Conservation (phyloP, 495 filamentous ascomycete genomes). For the Trichocladium uniseriatum region DNA sequence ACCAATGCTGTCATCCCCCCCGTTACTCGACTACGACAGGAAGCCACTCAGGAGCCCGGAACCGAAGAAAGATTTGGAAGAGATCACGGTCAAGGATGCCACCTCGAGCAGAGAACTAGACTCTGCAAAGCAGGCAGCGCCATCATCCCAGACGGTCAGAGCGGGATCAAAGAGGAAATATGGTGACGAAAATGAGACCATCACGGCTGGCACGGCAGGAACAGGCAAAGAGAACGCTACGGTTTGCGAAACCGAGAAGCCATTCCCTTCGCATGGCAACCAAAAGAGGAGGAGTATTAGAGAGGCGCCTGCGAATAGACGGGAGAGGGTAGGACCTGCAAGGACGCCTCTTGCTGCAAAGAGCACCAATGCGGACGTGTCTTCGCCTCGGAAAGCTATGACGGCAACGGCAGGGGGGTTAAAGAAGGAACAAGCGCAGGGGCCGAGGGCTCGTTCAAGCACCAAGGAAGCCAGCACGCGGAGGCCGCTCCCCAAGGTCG, state of each 20-base stretch:
- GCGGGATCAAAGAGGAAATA: conserved; percentile 29
- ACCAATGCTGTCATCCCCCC: background rate
- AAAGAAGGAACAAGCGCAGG: conserved; percentile 15
- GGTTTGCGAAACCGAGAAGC: conserved; percentile 6
- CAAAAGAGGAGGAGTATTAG: conserved; percentile 27
- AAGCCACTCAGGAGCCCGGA: conserved; percentile 14
- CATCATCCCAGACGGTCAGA: conserved; percentile 5
- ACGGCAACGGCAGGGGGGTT: conserved; percentile 21
- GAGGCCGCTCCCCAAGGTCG: conserved; percentile 11
- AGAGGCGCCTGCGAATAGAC: conserved; percentile 22
- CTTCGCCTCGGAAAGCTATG: conserved; percentile 31
- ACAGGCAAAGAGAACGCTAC: conserved; percentile 26
- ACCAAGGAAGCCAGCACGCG: conserved; percentile 9
- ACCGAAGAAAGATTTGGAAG: conserved; percentile 8
- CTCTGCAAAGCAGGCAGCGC: background rate
- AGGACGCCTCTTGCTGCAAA: conserved; percentile 37
- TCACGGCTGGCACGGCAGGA: conserved; percentile 1
- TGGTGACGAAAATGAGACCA: conserved; percentile 24
- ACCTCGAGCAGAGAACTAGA: conserved; percentile 1
- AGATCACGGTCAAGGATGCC: conserved; percentile 3
- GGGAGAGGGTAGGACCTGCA: conserved; percentile 19
- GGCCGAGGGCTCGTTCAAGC: conserved; percentile 1
- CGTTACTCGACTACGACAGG: conserved; percentile 16
- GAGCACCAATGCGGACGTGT: conserved; percentile 39
- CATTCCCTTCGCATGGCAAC: conserved; percentile 2